phyloP scores from a whole-genome alignment of 2,329 filamentous ascomycete genomes.

The Westerdykella sp. region DNA sequence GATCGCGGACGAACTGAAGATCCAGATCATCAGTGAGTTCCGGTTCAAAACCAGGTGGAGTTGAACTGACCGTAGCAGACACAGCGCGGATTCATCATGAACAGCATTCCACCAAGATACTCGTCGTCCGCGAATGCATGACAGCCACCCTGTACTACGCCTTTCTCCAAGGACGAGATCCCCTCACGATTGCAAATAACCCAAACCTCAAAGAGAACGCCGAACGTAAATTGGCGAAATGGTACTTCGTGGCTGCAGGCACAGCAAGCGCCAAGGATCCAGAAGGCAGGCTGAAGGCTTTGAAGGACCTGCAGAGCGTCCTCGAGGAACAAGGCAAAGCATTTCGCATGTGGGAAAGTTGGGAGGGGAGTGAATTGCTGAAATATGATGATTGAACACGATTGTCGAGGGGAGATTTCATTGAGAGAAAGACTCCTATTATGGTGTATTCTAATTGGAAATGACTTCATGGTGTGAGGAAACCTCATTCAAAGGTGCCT shows the following conservation, averaged over 20 bases:
- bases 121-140: slow-evolving; percentile 9
- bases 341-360: background rate
- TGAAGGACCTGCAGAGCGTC: background rate
- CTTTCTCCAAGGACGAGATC: slow-evolving; percentile 9
- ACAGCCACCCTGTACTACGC: slow-evolving; percentile 4
- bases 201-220: background rate
- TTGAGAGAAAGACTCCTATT: no score
- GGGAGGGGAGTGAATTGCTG: slow-evolving; percentile 1
- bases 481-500: no score
- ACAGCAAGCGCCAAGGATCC: background rate
- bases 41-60: background rate
- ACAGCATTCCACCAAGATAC: slow-evolving; percentile 2
- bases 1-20: slow-evolving; percentile 10
- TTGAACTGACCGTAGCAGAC: slow-evolving; percentile 2
- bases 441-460: no score
- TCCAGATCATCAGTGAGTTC: slow-evolving; percentile 9
- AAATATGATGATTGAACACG: slow-evolving; percentile 30
- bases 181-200: slow-evolving; percentile 1
- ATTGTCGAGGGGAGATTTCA: background rate
- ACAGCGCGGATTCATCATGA: slow-evolving; percentile 7
- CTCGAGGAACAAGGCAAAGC: background rate
- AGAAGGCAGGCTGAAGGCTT: background rate
- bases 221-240: background rate
- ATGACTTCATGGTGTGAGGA: no score
- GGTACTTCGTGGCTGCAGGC: background rate